Conservation (phyloP, 1,284 basidiomycete species). For the Sphagnurus paluster region DNA sequence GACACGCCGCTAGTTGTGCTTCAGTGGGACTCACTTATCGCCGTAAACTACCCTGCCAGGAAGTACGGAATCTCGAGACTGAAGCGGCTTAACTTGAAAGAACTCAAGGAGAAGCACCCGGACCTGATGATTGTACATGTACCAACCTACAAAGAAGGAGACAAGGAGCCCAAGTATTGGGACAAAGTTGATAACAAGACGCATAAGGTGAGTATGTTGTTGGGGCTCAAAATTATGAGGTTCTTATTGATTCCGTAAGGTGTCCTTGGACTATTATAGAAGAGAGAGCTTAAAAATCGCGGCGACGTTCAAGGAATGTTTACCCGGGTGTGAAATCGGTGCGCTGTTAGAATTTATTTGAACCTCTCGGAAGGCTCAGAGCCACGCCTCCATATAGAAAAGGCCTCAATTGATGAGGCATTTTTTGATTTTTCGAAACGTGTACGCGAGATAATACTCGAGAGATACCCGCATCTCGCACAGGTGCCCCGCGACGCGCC, state of each 20-base stretch:
- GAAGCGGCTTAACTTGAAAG: constrained; percentile 70
- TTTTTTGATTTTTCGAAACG: constrained; percentile 88
- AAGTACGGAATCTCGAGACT: constrained; percentile 86
- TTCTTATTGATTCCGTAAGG: constrained; percentile 45
- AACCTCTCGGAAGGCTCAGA: not conserved
- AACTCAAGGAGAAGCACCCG: constrained; percentile 87
- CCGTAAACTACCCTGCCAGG: constrained; percentile 94
- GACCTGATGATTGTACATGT: constrained; percentile 88
- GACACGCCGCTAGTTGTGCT: constrained; percentile 85
- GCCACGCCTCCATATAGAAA: constrained; percentile 54
- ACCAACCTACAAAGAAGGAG: constrained; percentile 92
- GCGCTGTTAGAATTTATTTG: constrained; percentile 10
- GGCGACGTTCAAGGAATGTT: constrained; percentile 78
- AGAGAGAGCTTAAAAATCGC: constrained; percentile 90
- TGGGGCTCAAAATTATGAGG: not conserved
- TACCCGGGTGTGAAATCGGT: constrained; percentile 57
- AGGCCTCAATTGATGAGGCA: constrained; percentile 82
- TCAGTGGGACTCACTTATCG: constrained; percentile 92
- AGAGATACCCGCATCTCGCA: constrained; percentile 76
- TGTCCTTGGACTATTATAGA: constrained; percentile 93
- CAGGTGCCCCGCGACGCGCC: constrained; percentile 68
- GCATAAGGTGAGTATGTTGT: constrained; percentile 71
- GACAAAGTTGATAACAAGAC: constrained; percentile 83
- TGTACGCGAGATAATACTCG: constrained; percentile 71
- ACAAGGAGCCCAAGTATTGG: constrained; percentile 87